phyloP scores from a whole-genome alignment of 2,329 filamentous ascomycete genomes.

The Neofusicoccum kwambonambiense region DNA sequence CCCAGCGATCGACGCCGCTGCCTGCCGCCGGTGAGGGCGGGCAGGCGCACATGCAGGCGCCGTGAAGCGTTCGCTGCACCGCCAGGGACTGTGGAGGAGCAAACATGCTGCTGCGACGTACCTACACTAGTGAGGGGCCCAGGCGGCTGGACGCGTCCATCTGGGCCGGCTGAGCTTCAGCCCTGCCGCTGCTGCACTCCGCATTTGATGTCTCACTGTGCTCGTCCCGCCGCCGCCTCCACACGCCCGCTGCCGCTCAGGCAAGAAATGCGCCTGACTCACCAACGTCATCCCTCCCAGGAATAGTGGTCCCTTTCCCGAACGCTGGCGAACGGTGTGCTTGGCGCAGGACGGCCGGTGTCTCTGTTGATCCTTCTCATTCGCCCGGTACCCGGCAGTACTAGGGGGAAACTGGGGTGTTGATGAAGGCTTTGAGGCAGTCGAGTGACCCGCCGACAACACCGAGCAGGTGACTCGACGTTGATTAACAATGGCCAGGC shows the following conservation, averaged over 20 bases:
- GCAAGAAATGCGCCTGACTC: neutral
- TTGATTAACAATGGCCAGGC: neutral
- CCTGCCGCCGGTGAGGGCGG: neutral
- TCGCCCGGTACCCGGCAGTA: neutral
- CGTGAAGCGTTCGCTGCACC: neutral
- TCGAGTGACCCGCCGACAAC: slow-evolving; percentile 12
- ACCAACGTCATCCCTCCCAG: slow-evolving; percentile 3
- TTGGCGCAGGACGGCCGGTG: neutral
- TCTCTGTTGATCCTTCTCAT: neutral
- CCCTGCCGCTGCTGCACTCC: slow-evolving; percentile 7
- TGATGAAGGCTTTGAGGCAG: neutral
- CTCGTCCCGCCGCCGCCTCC: neutral
- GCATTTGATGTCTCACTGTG: slow-evolving; percentile 1
- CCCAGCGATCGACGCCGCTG: neutral
- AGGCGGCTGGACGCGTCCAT: neutral
- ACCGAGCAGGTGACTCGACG: slow-evolving; percentile 9
- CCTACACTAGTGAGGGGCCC: neutral
- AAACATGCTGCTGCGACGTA: neutral
- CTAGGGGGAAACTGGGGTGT: neutral
- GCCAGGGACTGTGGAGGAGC: neutral
- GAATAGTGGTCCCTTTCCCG: neutral
- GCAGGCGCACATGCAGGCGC: neutral
- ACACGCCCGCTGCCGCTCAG: neutral
- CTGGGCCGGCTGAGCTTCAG: neutral
- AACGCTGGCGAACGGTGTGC: neutral